Percentiles rank a stretch among this genome's conserved stretches.
These are phyloP conservation scores for Phenoliferia sp. DNA, from an alignment of 1,284 basidiomycete genomes.

Conservation along the genomic window DNA sequence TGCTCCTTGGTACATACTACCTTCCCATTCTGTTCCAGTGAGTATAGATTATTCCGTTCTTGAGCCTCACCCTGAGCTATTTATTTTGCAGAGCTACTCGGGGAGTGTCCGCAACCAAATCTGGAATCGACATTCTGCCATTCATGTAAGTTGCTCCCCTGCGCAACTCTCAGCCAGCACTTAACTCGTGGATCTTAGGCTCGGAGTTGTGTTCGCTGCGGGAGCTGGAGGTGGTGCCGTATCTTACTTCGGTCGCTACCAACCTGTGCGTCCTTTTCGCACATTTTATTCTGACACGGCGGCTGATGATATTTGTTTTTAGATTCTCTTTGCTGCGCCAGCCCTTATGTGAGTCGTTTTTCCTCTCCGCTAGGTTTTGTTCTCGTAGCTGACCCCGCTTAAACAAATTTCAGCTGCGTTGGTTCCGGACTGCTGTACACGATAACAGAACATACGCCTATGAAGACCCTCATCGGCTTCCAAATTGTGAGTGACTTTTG, in stretches of 20 bases:
- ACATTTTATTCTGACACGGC: background rate
- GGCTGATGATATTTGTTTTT: background rate
- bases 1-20: conserved; percentile 39
- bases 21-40: conserved; percentile 46
- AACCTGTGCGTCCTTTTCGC: conserved; percentile 34
- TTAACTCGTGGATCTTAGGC: conserved; percentile 2
- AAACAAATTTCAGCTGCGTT: conserved; percentile 44
- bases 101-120: conserved; percentile 42
- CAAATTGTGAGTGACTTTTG: conserved; percentile 43
- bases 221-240: conserved; percentile 44
- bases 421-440: conserved; percentile 51
- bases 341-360: conserved; percentile 35
- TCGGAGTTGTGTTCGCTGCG: conserved; percentile 41
- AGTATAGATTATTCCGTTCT: background rate
- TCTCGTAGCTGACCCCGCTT: background rate
- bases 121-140: conserved; percentile 49
- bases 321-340: conserved; percentile 34
- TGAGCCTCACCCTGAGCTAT: background rate
- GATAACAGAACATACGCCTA: conserved; percentile 40
- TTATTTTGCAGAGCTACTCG: background rate
- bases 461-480: conserved; percentile 45
- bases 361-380: background rate
- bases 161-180: background rate
- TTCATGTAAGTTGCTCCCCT: conserved; percentile 41
- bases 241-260: conserved; percentile 45